phyloP scores from a whole-genome alignment of 2,329 filamentous ascomycete genomes.

The Torrubiella hemipterigena region DNA sequence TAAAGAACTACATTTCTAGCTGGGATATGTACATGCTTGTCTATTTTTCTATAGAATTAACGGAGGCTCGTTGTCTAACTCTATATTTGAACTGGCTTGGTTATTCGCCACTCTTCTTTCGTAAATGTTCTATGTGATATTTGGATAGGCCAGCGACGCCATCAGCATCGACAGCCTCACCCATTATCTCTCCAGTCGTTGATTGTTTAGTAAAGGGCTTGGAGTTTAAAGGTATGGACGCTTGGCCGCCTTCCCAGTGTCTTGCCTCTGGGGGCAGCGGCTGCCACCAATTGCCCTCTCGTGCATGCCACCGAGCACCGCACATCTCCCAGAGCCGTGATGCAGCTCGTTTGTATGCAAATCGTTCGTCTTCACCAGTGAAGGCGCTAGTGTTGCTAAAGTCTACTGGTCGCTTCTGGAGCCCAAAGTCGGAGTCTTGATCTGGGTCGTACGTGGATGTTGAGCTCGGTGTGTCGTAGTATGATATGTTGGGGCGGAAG shows the following conservation, averaged over 20 bases:
- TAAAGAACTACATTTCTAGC: too few species aligned
- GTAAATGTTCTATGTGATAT: slow-evolving; percentile 22
- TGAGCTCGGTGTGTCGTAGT: slow-evolving; percentile 38
- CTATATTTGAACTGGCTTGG: background rate
- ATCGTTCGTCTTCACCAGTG: slow-evolving; percentile 70
- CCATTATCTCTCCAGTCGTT: slow-evolving; percentile 17
- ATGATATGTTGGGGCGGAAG: slow-evolving; percentile 68
- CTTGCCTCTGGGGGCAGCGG: slow-evolving; percentile 52
- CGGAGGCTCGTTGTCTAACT: too few species aligned
- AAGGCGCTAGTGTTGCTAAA: slow-evolving; percentile 58
- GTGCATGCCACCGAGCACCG: slow-evolving; percentile 56
- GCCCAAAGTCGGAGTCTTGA: slow-evolving; percentile 43
- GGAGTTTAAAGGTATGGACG: slow-evolving; percentile 12
- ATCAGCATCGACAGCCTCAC: slow-evolving; percentile 21
- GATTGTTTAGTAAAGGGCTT: slow-evolving; percentile 2
- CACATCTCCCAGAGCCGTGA: slow-evolving; percentile 79
- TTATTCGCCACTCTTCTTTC: slow-evolving; percentile 11
- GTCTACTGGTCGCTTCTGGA: slow-evolving; percentile 32
- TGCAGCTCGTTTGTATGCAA: slow-evolving; percentile 67
- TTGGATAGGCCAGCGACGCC: slow-evolving; percentile 26
- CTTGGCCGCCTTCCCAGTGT: slow-evolving; percentile 47
- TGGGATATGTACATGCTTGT: background rate
- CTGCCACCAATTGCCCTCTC: slow-evolving; percentile 57
- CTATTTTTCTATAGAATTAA: background rate
- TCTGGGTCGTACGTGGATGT: slow-evolving; percentile 41